These are phyloP conservation scores for Rhynchospora tenuis DNA, from an alignment of 176 grass and related monocot genomes.

Conservation along the genomic window DNA sequence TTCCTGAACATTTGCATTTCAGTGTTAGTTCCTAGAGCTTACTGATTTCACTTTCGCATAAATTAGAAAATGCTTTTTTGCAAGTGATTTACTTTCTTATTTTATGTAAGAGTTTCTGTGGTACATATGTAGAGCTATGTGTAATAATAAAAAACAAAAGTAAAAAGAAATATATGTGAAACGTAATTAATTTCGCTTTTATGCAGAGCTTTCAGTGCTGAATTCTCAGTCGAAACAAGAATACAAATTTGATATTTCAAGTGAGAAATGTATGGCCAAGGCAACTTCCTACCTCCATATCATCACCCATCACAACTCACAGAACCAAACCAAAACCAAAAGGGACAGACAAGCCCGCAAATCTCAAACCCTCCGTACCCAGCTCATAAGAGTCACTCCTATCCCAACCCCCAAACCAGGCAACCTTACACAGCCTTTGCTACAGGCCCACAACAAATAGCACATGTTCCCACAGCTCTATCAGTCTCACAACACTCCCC, in stretches of 20 bases:
- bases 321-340: background rate
- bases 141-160: background rate
- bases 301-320: background rate
- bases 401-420: background rate
- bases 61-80: too few species aligned
- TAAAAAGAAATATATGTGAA: background rate
- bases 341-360: background rate
- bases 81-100: too few species aligned
- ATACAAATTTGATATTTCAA: slow-evolving; percentile 4
- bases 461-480: slow-evolving; percentile 25
- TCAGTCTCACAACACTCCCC: slow-evolving; percentile 28
- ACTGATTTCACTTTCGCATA: too few species aligned
- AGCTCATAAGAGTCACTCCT: slow-evolving; percentile 7
- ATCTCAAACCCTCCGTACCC: slow-evolving; percentile 23
- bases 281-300: slow-evolving; percentile 27
- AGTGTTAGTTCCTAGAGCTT: too few species aligned
- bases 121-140: background rate
- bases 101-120: background rate
- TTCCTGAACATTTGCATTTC: too few species aligned
- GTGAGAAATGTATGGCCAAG: slow-evolving; percentile 52
- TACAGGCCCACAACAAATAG: slow-evolving; percentile 4
- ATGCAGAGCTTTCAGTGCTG: background rate
- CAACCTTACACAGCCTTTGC: background rate
- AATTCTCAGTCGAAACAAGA: background rate
- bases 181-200: background rate